These are phyloP conservation scores for Naganishia friedmannii DNA, from an alignment of 768 basidiomycete genomes.

Conservation along the genomic window DNA sequence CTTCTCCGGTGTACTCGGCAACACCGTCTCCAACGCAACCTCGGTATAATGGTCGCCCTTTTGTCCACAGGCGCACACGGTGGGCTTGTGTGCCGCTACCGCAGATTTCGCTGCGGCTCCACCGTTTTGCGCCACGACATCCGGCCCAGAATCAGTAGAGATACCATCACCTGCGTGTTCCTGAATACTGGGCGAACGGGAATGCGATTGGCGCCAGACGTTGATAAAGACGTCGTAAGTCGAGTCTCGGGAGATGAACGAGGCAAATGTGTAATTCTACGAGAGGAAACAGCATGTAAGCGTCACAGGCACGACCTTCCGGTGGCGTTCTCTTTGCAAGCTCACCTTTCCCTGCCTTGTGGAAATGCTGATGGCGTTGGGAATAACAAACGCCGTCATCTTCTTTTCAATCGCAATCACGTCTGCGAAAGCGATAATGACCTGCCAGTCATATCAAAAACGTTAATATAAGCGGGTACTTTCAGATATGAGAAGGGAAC, in stretches of 20 bases:
- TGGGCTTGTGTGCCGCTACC: constrained; percentile 43
- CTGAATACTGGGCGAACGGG: constrained; percentile 29
- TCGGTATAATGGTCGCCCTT: constrained; percentile 70
- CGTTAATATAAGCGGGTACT: not conserved
- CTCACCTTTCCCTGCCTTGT: constrained; percentile 60
- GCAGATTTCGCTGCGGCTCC: constrained; percentile 17
- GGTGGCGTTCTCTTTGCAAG: not conserved
- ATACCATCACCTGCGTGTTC: constrained; percentile 29
- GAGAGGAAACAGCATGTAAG: not conserved
- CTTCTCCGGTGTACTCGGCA: constrained; percentile 90
- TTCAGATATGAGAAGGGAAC: not conserved
- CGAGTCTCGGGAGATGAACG: constrained; percentile 92
- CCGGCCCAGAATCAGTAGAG: not conserved
- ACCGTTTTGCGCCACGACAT: constrained; percentile 7
- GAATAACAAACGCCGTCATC: constrained; percentile 97
- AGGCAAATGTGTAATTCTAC: constrained; percentile 86
- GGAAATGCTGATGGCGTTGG: constrained; percentile 88
- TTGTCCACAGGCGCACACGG: constrained; percentile 67
- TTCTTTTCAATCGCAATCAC: constrained; percentile 85
- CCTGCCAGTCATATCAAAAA: constrained; percentile 54
- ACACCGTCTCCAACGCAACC: constrained; percentile 68
- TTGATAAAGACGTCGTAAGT: constrained; percentile 93
- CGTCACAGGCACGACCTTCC: no score
- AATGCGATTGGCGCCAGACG: constrained; percentile 84
- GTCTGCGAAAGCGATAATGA: constrained; percentile 83